phyloP scores from a whole-genome alignment of 2,329 filamentous ascomycete genomes.

The Aspergillus clavatus region DNA sequence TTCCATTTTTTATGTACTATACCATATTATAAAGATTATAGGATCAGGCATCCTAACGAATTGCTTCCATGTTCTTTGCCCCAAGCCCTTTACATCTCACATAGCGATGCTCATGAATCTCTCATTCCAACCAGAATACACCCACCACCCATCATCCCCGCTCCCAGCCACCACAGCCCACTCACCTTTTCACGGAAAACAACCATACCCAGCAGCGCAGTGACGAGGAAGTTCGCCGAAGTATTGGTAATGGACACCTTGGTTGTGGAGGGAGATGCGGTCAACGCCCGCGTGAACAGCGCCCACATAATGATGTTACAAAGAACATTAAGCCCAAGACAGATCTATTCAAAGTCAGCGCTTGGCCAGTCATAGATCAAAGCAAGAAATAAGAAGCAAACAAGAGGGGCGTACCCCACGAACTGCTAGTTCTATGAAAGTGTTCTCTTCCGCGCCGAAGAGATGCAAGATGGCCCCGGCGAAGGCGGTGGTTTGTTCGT shows the following conservation, averaged over 20 bases:
- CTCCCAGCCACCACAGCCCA: slow-evolving; percentile 59
- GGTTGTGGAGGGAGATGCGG: slow-evolving; percentile 55
- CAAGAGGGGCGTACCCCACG: slow-evolving; percentile 47
- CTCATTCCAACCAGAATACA: slow-evolving; percentile 60
- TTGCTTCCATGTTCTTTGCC: neutral
- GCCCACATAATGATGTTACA: slow-evolving; percentile 64
- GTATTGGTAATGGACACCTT: slow-evolving; percentile 62
- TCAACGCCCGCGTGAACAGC: slow-evolving; percentile 59
- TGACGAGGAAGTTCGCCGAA: slow-evolving; percentile 59
- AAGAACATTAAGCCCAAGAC: slow-evolving; percentile 57
- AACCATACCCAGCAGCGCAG: slow-evolving; percentile 53
- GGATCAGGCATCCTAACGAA: slow-evolving; percentile 3
- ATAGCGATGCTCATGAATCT: slow-evolving; percentile 31
- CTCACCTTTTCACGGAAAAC: slow-evolving; percentile 55
- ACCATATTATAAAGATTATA: neutral
- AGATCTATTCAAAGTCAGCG: slow-evolving; percentile 40
- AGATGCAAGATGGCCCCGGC: slow-evolving; percentile 43
- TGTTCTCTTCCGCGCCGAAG: slow-evolving; percentile 39
- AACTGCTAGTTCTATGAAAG: slow-evolving; percentile 47
- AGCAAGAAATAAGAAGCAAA: neutral
- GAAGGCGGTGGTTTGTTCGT: slow-evolving; percentile 52
- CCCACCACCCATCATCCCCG: slow-evolving; percentile 54
- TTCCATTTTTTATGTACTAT: neutral
- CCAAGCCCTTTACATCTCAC: neutral
- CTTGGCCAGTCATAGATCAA: too few relatives aligned